A percentile compares a stretch with the other conserved stretches of the same genome.
Conservation (phyloP, 2,329 filamentous ascomycete species). For the Scedosporium boydii region DNA sequence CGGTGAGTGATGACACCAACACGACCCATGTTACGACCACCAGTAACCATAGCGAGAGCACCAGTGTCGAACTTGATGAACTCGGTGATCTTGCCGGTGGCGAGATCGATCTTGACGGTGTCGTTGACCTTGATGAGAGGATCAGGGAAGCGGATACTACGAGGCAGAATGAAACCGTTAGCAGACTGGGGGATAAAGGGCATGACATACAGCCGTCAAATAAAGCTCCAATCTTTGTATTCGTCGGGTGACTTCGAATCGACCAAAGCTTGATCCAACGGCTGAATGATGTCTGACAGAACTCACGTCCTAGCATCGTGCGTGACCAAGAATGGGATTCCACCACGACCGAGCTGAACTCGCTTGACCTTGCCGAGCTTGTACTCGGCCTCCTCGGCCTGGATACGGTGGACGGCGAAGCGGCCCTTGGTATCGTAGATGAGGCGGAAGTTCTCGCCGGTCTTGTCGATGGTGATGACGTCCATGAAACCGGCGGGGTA, state of each 20-base stretch:
- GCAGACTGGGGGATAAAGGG: slow-evolving; percentile 19
- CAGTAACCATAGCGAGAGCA: slow-evolving; percentile 95
- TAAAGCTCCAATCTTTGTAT: slow-evolving; percentile 22
- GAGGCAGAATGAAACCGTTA: slow-evolving; percentile 21
- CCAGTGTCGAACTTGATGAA: slow-evolving; percentile 99
- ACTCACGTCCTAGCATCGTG: slow-evolving; percentile 99
- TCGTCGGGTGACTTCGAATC: slow-evolving; percentile 30
- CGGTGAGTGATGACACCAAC: slow-evolving; percentile 99
- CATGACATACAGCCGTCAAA: slow-evolving; percentile 46
- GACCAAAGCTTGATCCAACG: slow-evolving; percentile 99
- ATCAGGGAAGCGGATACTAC: slow-evolving; percentile 98
- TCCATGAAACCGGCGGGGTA: slow-evolving; percentile 99
- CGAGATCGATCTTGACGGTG: slow-evolving; percentile 97
- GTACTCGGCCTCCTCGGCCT: slow-evolving; percentile 97
- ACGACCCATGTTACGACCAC: slow-evolving; percentile 99
- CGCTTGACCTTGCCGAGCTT: slow-evolving; percentile 99
- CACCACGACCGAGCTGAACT: slow-evolving; percentile 97
- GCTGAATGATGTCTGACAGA: slow-evolving; percentile 96
- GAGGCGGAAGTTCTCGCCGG: slow-evolving; percentile 99
- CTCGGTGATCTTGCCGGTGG: slow-evolving; percentile 95
- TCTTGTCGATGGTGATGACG: slow-evolving; percentile 99
- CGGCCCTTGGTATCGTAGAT: slow-evolving; percentile 99
- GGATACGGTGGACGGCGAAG: slow-evolving; percentile 99
- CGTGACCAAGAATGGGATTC: slow-evolving; percentile 99
- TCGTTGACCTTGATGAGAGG: slow-evolving; percentile 99